Base-by-base conservation (phyloP, 768 basidiomycete genomes). In the Boletus rubescentipes region DNA sequence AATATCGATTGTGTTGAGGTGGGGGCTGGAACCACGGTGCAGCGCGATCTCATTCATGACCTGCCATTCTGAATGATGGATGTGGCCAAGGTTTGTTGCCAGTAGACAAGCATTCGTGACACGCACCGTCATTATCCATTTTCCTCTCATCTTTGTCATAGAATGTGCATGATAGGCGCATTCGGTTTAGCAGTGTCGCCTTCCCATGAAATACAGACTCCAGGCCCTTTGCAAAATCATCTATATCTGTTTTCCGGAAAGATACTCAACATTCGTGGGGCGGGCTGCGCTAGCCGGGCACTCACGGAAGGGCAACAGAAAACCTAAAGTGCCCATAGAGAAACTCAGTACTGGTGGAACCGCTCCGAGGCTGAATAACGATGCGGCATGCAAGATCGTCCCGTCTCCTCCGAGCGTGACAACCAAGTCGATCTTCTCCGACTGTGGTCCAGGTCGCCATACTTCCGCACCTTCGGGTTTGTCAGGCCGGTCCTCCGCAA, bases 11-110 rank as follows among this genome's bases (percentile, higher is more conserved):
- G 92, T 91, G 61, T 93, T 94, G 35, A 98, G 77, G 62, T 96
- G 94, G 1, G 94, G 89, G 59, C 90, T 91, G 20, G 91, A 84
- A 12, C 95, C 95, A 26, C 95, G 85, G 70, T 98, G 95, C 34
- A 98, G 76, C 4, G 92, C 87, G 53, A 98, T 85, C 71, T 98
- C 95, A 66, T 98, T 98, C 93, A 98, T 95, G 35, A 96, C 95
- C 69, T 96, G 94, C 88, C 91, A 94, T 59, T 87, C 93, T 89
- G 42, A 46, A 46, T 18, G 26, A 40, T 40, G 18, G 29, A 26
- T 31, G 29, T 31, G 20, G 37, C 46, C 10, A 66, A 46, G 16
- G 14, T 38, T 43, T 26, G n/a, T 46, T 36, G 30, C 20, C 16
- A 35, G 26, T 23, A 34, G 34, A 53, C 16, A 53, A 64, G 18